Base-by-base conservation (phyloP, 768 basidiomycete genomes). In the Solioccasus polychromus region DNA sequence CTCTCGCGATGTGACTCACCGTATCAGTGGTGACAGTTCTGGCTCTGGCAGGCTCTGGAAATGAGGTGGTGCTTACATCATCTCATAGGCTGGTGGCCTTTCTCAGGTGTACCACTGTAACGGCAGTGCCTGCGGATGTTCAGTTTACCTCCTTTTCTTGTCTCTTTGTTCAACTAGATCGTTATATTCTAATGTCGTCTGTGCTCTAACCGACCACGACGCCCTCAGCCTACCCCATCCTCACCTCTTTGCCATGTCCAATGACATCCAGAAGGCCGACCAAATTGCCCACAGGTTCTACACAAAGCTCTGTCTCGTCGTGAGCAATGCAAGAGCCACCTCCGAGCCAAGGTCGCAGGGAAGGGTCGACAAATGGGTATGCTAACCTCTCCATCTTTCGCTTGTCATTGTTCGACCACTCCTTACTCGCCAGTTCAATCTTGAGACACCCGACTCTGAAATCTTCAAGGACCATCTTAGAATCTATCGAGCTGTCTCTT, bases 261-360 rank as follows among this genome's bases (percentile, higher is more conserved):
- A 71, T 71, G 75, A 76, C 66, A 69, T 68, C 48, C 68, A 69
- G 61, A 89, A 82, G 73, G 85, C 88, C 54, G 88, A 92, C 75
- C 87, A 89, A 75, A 91, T 92, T 58, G 85, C 85, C 39, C 82
- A 83, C 66, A 82, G 83, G 64, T 81, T 88, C 67, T 90, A 88
- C 70, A 80, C 83, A 40, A 92, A 92, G 72, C 80, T 91, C 42
- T 80, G 79, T 62, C 81, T 85, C 59, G 77, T 88, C 55, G 74
- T 92, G 53, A 76, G 82, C 63, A 72, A 87, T 61, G 85, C 88
- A 12, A 73, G 89, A 48, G 73, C 82, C n/a, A 84, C 85, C 34
- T 63, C 66, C 40, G 79, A 77, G 53, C 62, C 64, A 1, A 64
- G 54, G 46, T 52, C 57, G 25, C 69, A 66, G 50, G 65, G 69